Base-by-base conservation (phyloP, 768 basidiomycete species). In the Boletus rubropictus region DNA sequence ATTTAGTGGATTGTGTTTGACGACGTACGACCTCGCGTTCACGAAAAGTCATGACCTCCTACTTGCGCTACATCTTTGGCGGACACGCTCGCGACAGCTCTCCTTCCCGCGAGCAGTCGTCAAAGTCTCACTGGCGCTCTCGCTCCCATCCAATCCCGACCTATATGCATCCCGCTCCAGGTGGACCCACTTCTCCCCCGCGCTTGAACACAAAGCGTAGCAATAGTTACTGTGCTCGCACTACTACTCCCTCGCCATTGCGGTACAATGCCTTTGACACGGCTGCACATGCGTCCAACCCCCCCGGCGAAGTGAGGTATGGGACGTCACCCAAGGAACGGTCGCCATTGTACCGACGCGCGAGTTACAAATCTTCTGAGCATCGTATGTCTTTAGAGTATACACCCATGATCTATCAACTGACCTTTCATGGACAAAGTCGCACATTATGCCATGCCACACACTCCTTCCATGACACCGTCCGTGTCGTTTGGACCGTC, bases 41-140 rank as follows among this genome's bases (percentile, higher is more conserved):
- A 61, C 65, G 47, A 49, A 42, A 15, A 43, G 54, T 45, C 47
- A 78, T 78, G 77, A 69, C 75, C 41, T 72, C 77, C 28, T 75
- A 76, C 65, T 57, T 79, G 48, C 77, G 77, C 50, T 74, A 61
- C 49, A 63, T 74, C 54, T 75, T 75, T 47, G 72, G 73, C 35
- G 66, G 65, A 32, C 41, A 63, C 44, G 52, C 60, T 35, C 62
- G 61, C 12, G 60, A 64, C 32, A 58, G 28, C 39, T 56, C 56
- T 54, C 53, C 54, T 44, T 48, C 55, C 32, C 57, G 59, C 54
- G 54, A 56, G 40, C 50, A 56, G 51, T 53, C 61, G 39, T 50
- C 71, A 46, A 78, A 71, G 60, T 61, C 72, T 31, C 73, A 76
- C 52, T 61, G 57, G 39, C 74, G 74, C 25, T 72, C 77, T 17